Evolutionary conservation across 768 basidiomycete species (phyloP), one percentile per base, ranked within the genome.

Genomic region (Tylopilus balloui): DNA sequence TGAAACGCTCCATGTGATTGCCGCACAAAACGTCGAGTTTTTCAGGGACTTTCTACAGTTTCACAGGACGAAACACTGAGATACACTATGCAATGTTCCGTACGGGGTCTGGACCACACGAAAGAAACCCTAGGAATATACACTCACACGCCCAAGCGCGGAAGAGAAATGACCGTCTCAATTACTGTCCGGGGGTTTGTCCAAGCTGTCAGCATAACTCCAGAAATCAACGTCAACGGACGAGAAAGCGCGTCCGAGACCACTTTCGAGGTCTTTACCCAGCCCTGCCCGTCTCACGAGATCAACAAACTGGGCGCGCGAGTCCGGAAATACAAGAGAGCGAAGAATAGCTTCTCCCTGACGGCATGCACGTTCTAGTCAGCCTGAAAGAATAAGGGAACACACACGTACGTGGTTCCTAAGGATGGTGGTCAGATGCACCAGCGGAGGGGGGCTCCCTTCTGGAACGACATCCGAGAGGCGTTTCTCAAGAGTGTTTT

Each of bases 241-340:
- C n/a, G 69, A 65, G 39, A 66, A 65, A 13, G 65, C 54, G 17
- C 40, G 52, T 21, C 63, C 60, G 31, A 65, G 48, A 29, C 54
- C 53, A 9, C 36, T 34, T 34, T 60, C 58, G 14, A 69, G 46
- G 17, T 68, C 65, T 17, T 50, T 39, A 15, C 76, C 57, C 4
- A 84, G 54, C 5, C 76, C 78, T 2, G 75, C 77, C 8, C 63
- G 67, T 17, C 65, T 69, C 9, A 89, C 56, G 19, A 88, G 68
- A 42, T 74, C 67, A n/a, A 86, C 54, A 46, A 90, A 82, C 46
- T 77, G 73, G 3, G 78, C 81, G 4, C 88, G 79, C 12, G 89
- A 88, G 48, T 88, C 85, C 2, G 89, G 88, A 58, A 78, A 91
- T 35, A 88, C 68, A 58, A 89, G 88, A 1, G 74, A 67, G 13